Evolutionary conservation across 225 moss, liverwort and hornwort genomes (phyloP).

Genomic region (Physcomitrium patens): DNA sequence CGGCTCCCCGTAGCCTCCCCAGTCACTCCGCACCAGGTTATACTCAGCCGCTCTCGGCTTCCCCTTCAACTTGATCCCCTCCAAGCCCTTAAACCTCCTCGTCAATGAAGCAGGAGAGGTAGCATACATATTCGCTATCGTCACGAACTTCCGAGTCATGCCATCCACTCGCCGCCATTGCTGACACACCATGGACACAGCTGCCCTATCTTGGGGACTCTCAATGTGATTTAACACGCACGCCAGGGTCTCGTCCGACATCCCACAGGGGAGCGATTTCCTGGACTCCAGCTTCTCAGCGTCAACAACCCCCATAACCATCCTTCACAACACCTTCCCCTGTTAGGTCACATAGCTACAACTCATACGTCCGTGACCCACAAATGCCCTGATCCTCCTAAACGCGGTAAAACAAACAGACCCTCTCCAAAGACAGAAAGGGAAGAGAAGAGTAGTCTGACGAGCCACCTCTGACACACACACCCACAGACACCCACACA

Average conservation of each 20-base stretch:
- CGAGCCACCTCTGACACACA: too few species aligned
- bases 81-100: conserved; percentile 42
- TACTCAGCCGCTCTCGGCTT: conserved; percentile 38
- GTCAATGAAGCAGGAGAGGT: conserved; percentile 45
- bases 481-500: too few species aligned
- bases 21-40: conserved; percentile 27
- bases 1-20: conserved; percentile 29
- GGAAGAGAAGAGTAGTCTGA: too few species aligned
- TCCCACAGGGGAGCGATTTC: not conserved
- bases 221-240: conserved; percentile 55
- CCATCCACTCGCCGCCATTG: conserved; percentile 74
- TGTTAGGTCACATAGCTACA: too few species aligned
- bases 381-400: too few species aligned
- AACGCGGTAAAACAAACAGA: too few species aligned
- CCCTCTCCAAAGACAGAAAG: too few species aligned
- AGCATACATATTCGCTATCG: conserved; percentile 61
- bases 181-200: conserved; percentile 61
- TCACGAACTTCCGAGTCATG: conserved; percentile 53
- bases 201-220: conserved; percentile 48
- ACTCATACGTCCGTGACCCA: too few species aligned
- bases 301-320: too few species aligned
- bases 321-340: too few species aligned
- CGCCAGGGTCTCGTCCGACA: conserved; percentile 52
- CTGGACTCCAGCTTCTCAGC: too few species aligned
- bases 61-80: conserved; percentile 30